Conservation (phyloP, 176 grass and related monocot species). For the Triticum dicoccoides region DNA sequence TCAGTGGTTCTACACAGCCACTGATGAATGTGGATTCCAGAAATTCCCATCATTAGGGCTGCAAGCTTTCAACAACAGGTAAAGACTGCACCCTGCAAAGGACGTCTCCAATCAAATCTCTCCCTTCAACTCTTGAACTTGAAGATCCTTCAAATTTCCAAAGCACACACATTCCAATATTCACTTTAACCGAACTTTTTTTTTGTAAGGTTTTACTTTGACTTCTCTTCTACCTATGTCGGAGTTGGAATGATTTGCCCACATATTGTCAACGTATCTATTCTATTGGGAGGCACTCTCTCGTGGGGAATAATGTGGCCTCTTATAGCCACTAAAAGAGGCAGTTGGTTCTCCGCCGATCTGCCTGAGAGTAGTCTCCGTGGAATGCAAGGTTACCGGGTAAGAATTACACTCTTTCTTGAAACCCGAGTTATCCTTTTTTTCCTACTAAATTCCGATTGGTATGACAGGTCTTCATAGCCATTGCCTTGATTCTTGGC, state of each 20-base stretch:
- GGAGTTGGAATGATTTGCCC: constrained; percentile 54
- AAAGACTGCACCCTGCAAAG: neutral
- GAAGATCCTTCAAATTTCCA: neutral
- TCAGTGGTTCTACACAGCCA: constrained; percentile 67
- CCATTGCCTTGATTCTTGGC: constrained; percentile 47
- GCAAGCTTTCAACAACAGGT: constrained; percentile 41
- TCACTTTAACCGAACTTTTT: neutral
- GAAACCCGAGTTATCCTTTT: neutral
- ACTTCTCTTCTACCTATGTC: constrained; percentile 50
- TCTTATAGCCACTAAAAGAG: constrained; percentile 41
- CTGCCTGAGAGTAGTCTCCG: constrained; percentile 31
- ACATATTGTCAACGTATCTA: constrained; percentile 40
- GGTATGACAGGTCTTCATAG: constrained; percentile 43
- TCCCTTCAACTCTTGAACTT: neutral
- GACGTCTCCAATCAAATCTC: neutral
- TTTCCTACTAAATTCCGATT: neutral
- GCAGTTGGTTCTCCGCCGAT: constrained; percentile 34
- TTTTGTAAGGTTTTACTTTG: constrained; percentile 40
- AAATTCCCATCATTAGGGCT: constrained; percentile 47
- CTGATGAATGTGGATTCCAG: constrained; percentile 41
- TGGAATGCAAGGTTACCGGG: constrained; percentile 56
- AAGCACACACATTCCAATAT: neutral
- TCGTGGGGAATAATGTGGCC: constrained; percentile 61
- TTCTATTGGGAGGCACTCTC: constrained; percentile 44
- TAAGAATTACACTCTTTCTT: neutral